Conservation (phyloP, 2,329 filamentous ascomycete genomes). For the Emergomyces orientalis region DNA sequence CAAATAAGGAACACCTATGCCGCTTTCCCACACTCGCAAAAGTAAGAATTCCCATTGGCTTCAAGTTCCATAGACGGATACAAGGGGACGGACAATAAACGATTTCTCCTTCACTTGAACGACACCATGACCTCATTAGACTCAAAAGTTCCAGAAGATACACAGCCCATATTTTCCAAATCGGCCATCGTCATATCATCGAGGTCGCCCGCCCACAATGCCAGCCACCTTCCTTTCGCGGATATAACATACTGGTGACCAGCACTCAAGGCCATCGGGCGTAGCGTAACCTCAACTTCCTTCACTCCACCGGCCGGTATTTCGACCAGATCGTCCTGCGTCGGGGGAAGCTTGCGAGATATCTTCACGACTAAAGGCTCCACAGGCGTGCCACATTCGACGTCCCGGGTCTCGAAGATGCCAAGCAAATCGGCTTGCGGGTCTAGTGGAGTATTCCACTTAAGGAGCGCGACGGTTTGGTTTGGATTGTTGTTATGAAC, state of each 20-base stretch:
- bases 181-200: slow-evolving; percentile 20
- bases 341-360: slow-evolving; percentile 26
- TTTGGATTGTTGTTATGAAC: slow-evolving; percentile 24
- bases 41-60: neutral
- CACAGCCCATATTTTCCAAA: slow-evolving; percentile 16
- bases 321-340: slow-evolving; percentile 24
- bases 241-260: slow-evolving; percentile 27
- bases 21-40: too few relatives aligned
- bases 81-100: neutral
- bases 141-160: slow-evolving; percentile 19
- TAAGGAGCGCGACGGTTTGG: slow-evolving; percentile 26
- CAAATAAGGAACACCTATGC: neutral
- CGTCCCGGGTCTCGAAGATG: slow-evolving; percentile 24
- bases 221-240: slow-evolving; percentile 30
- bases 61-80: neutral
- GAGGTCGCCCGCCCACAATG: slow-evolving; percentile 23
- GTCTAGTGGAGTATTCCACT: slow-evolving; percentile 33
- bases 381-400: slow-evolving; percentile 16
- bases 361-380: slow-evolving; percentile 27
- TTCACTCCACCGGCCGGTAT: slow-evolving; percentile 22
- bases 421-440: slow-evolving; percentile 24
- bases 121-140: slow-evolving; percentile 20
- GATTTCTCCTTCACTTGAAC: neutral
- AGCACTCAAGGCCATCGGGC: slow-evolving; percentile 19
- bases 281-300: slow-evolving; percentile 21